Conservation (phyloP, 208 protist genomes). For the Leishmania tropica region DNA sequence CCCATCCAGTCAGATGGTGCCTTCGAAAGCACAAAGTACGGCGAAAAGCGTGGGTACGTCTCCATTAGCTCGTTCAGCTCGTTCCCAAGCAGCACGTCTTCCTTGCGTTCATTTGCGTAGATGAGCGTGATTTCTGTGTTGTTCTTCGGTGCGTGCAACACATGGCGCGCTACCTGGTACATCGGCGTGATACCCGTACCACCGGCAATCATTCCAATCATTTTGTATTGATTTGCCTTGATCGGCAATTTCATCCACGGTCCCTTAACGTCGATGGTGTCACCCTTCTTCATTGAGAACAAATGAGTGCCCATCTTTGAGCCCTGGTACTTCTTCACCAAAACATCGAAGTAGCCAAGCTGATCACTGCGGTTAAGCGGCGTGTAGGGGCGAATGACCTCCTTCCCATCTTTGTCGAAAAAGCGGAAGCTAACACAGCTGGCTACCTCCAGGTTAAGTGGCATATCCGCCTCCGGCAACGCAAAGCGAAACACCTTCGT, state of each 20-base stretch:
- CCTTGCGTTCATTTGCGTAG: slow-evolving; percentile 89
- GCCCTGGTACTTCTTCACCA: slow-evolving; percentile 91
- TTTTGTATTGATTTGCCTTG: slow-evolving; percentile 87
- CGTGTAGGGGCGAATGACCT: slow-evolving; percentile 89
- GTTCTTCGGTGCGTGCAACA: slow-evolving; percentile 82
- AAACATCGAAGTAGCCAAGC: slow-evolving; percentile 87
- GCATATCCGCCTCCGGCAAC: slow-evolving; percentile 80
- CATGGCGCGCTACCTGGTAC: slow-evolving; percentile 90
- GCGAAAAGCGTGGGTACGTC: slow-evolving; percentile 87
- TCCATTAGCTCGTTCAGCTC: slow-evolving; percentile 93
- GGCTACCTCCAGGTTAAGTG: slow-evolving; percentile 77
- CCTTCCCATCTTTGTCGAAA: slow-evolving; percentile 75
- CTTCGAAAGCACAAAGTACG: slow-evolving; percentile 92
- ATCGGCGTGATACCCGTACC: slow-evolving; percentile 95
- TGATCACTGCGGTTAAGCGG: slow-evolving; percentile 81
- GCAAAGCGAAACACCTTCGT: slow-evolving; percentile 90
- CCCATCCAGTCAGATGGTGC: slow-evolving; percentile 91
- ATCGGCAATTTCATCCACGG: slow-evolving; percentile 91
- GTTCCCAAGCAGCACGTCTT: slow-evolving; percentile 93
- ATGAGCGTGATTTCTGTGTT: slow-evolving; percentile 88
- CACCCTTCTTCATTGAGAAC: slow-evolving; percentile 91
- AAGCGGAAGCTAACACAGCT: slow-evolving; percentile 81
- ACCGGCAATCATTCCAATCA: slow-evolving; percentile 93
- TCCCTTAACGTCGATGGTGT: slow-evolving; percentile 91
- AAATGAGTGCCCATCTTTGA: slow-evolving; percentile 93